A percentile compares a stretch with the other conserved stretches of the same genome.
phyloP scores from a whole-genome alignment of 2,329 filamentous ascomycete genomes.

The Neocucurbitaria cava region DNA sequence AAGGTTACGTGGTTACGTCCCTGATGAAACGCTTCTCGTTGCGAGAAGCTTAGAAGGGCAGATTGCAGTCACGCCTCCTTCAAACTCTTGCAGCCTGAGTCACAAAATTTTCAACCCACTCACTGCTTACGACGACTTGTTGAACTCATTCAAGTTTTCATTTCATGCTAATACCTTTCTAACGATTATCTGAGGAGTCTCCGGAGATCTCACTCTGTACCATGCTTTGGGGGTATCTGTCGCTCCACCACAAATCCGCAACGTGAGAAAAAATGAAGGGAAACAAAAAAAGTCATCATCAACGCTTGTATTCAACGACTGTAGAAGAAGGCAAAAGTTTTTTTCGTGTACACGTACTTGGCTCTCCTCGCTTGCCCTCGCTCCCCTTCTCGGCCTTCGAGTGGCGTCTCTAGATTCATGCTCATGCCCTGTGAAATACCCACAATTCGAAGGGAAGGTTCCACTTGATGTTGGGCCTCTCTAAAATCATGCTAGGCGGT shows the following conservation, averaged over 20 bases:
- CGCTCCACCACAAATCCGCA: conserved; percentile 3
- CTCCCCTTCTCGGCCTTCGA: not conserved
- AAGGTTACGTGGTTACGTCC: no score
- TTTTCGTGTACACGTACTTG: conserved; percentile 29
- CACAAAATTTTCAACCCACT: no score
- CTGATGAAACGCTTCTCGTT: conserved; percentile 6
- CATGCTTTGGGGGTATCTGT: conserved; percentile 20
- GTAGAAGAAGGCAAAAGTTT: conserved; percentile 39
- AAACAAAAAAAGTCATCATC: conserved; percentile 33
- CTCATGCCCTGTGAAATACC: not conserved
- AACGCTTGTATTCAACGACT: conserved; percentile 49
- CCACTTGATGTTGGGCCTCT: not conserved
- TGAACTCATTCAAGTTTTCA: conserved; percentile 14
- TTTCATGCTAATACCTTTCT: conserved; percentile 23
- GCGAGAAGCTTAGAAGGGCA: not conserved
- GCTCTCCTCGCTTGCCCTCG: conserved; percentile 6
- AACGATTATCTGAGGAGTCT: conserved; percentile 16
- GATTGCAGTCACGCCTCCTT: not conserved
- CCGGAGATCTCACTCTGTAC: conserved; percentile 17
- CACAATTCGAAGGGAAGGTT: not conserved
- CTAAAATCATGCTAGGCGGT: conserved; percentile 2
- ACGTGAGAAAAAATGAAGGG: conserved; percentile 16
- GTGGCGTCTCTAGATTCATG: not conserved
- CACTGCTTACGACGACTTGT: not conserved
- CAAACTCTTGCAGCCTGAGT: not conserved